Percentiles rank a stretch among this genome's conserved stretches.
These are phyloP conservation scores for Irpex rosettiformis DNA, from an alignment of 1,284 basidiomycete species.

Conservation along the genomic window DNA sequence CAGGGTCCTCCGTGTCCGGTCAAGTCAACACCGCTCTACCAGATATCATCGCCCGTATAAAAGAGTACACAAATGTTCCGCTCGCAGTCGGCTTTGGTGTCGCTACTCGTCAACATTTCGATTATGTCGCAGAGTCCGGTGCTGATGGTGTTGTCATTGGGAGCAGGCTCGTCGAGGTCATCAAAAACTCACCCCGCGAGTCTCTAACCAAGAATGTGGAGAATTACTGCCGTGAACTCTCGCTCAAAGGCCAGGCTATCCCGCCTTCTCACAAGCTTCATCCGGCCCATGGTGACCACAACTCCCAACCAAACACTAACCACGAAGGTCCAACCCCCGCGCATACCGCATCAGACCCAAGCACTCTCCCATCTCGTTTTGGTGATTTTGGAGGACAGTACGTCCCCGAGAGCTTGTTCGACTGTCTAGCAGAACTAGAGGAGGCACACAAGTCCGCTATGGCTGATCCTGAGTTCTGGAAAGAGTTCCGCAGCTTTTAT, in stretches of 20 bases:
- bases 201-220: slow-evolving; percentile 64
- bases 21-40: slow-evolving; percentile 77
- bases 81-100: slow-evolving; percentile 98
- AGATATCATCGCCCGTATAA: slow-evolving; percentile 72
- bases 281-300: slow-evolving; percentile 10
- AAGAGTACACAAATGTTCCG: slow-evolving; percentile 72
- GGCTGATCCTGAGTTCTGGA: slow-evolving; percentile 88
- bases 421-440: slow-evolving; percentile 90
- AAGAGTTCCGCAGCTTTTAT: slow-evolving; percentile 87
- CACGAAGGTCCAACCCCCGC: slow-evolving; percentile 28
- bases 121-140: slow-evolving; percentile 79
- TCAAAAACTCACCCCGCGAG: slow-evolving; percentile 61
- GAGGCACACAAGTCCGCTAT: slow-evolving; percentile 86
- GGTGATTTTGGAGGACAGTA: slow-evolving; percentile 97
- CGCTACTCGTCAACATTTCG: slow-evolving; percentile 89
- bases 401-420: slow-evolving; percentile 92
- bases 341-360: slow-evolving; percentile 33
- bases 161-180: slow-evolving; percentile 78
- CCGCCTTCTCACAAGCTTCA: slow-evolving; percentile 14
- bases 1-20: slow-evolving; percentile 81
- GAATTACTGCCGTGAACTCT: slow-evolving; percentile 71
- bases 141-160: slow-evolving; percentile 96
- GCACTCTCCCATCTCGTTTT: slow-evolving; percentile 78
- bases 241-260: slow-evolving; percentile 50
- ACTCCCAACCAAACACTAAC: slow-evolving; percentile 18